Percentiles rank a stretch among this genome's conserved stretches.
These are phyloP conservation scores for Helichrysum umbraculigerum DNA, from an alignment of 129 eudicot species.

Conservation along the genomic window DNA sequence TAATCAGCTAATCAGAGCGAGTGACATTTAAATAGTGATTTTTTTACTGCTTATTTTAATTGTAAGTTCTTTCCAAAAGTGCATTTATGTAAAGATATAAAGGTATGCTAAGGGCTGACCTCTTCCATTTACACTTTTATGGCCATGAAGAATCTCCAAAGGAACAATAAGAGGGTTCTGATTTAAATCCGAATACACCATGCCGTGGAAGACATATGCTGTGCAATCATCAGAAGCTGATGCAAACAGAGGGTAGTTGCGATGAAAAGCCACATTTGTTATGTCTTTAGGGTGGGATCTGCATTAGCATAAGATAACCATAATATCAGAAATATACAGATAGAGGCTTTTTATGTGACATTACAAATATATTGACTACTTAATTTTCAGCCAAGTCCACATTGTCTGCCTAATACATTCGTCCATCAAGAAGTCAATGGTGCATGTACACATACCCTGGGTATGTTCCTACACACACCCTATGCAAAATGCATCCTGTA, in stretches of 20 bases:
- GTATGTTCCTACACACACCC: background rate
- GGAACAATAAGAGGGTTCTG: conserved; percentile 93
- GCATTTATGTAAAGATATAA: background rate
- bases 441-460: background rate
- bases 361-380: background rate
- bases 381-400: background rate
- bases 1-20: conserved; percentile 10
- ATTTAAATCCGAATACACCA: conserved; percentile 92
- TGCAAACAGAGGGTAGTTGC: conserved; percentile 88
- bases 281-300: conserved; percentile 83
- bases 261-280: conserved; percentile 76
- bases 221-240: conserved; percentile 89
- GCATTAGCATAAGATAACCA: conserved; percentile 22
- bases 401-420: background rate
- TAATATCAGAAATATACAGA: background rate
- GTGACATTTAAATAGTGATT: background rate
- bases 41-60: background rate
- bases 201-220: conserved; percentile 92
- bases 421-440: background rate
- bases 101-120: conserved; percentile 43
- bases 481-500: background rate
- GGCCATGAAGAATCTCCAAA: conserved; percentile 82
- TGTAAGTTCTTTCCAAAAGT: too few species aligned
- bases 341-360: background rate
- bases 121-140: conserved; percentile 65